phyloP scores from a whole-genome alignment of 2,329 filamentous ascomycete species.

The Aspergillus viridinutans region DNA sequence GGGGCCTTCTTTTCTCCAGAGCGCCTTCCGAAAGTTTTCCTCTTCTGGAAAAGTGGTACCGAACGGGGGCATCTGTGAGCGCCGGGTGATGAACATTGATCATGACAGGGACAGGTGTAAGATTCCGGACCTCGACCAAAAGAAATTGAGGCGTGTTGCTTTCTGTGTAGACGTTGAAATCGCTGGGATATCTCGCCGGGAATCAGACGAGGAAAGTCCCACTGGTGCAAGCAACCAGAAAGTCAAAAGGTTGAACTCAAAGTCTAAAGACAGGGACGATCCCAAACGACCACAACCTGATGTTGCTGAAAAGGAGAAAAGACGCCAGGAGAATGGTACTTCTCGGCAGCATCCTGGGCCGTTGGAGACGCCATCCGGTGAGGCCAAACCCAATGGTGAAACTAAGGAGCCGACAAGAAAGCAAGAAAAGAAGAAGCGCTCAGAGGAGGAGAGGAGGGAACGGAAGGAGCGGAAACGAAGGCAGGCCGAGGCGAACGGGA shows the following conservation, averaged over 20 bases:
- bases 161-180: slow-evolving; percentile 98
- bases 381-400: slow-evolving; percentile 25
- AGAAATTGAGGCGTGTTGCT: slow-evolving; percentile 79
- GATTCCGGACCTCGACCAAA: slow-evolving; percentile 72
- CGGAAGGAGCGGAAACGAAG: slow-evolving; percentile 83
- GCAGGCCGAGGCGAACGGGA: slow-evolving; percentile 82
- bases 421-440: slow-evolving; percentile 94
- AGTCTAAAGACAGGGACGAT: slow-evolving; percentile 65
- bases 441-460: slow-evolving; percentile 87
- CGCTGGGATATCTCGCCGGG: slow-evolving; percentile 78
- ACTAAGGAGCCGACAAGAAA: slow-evolving; percentile 59
- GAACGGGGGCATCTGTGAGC: slow-evolving; percentile 69
- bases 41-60: slow-evolving; percentile 58
- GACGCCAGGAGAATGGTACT: slow-evolving; percentile 23
- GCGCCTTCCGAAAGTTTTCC: slow-evolving; percentile 76
- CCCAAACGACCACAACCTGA: slow-evolving; percentile 63
- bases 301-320: slow-evolving; percentile 54
- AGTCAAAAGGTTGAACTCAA: slow-evolving; percentile 46
- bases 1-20: slow-evolving; percentile 69
- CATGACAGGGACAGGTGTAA: slow-evolving; percentile 71
- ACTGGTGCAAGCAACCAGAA: slow-evolving; percentile 31
- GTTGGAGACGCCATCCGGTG: slow-evolving; percentile 19
- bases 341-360: slow-evolving; percentile 9
- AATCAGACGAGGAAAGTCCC: slow-evolving; percentile 50
- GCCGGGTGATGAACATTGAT: slow-evolving; percentile 81